Conservation (phyloP, 2,329 filamentous ascomycete genomes). For the Xylariales sp. region DNA sequence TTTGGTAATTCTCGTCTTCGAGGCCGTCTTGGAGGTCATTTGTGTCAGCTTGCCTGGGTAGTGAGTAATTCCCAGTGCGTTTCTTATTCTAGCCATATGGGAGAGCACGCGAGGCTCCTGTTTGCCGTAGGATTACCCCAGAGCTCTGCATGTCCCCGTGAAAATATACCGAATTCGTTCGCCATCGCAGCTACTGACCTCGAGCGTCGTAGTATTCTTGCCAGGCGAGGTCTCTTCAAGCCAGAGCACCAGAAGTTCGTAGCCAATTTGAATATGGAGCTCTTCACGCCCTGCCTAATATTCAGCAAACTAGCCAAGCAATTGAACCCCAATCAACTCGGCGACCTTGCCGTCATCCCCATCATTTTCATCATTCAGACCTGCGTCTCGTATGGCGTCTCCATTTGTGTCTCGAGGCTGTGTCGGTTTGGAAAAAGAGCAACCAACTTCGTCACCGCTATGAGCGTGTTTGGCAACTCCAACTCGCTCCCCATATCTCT, state of each 20-base stretch:
- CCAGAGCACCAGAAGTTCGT: constrained; percentile 96
- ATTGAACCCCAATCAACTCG: constrained; percentile 88
- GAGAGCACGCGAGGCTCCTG: not conserved
- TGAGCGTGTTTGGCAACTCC: constrained; percentile 98
- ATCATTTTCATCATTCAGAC: constrained; percentile 92
- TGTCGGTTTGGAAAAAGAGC: constrained; percentile 88
- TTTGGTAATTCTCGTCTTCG: constrained; percentile 86
- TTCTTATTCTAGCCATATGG: not conserved
- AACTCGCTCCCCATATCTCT: constrained; percentile 98
- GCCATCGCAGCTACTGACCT: constrained; percentile 14
- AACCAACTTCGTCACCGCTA: constrained; percentile 94
- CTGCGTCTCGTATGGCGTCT: constrained; percentile 83
- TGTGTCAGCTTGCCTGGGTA: constrained; percentile 96
- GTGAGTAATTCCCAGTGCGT: constrained; percentile 28
- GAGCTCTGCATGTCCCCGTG: not conserved
- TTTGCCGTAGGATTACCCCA: not conserved
- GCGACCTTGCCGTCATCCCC: constrained; percentile 93
- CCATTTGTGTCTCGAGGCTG: constrained; percentile 74
- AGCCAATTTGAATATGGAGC: constrained; percentile 93
- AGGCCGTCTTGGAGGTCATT: constrained; percentile 70
- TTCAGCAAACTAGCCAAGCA: constrained; percentile 98
- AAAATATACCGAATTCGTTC: not conserved
- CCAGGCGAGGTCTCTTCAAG: constrained; percentile 90
- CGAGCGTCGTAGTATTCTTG: constrained; percentile 69
- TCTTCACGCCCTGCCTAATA: constrained; percentile 97